Evolutionary conservation across 768 basidiomycete genomes (phyloP), one percentile per base, ranked within the genome.

Genomic region (Pulveroboletus sp.): DNA sequence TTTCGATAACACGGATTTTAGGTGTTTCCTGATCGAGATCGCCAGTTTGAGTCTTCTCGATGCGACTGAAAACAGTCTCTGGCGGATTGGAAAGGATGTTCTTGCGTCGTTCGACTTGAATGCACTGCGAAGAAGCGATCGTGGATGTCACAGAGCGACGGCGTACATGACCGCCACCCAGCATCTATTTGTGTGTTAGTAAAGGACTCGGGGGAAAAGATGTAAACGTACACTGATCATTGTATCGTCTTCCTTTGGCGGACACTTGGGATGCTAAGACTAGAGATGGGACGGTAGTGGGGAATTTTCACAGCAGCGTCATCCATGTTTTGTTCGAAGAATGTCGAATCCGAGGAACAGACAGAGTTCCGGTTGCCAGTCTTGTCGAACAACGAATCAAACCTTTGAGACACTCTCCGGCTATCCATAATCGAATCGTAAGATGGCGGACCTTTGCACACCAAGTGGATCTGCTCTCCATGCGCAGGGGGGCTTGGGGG

Each of bases 51-150:
- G n/a, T n/a, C n/a, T n/a, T n/a, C n/a, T n/a, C n/a, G n/a, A n/a
- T n/a, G n/a, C n/a, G n/a, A n/a, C n/a, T n/a, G n/a, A n/a, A n/a
- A n/a, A n/a, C n/a, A n/a, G n/a, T n/a, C n/a, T n/a, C n/a, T n/a
- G n/a, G n/a, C n/a, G n/a, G n/a, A n/a, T n/a, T n/a, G n/a, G n/a
- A n/a, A n/a, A n/a, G n/a, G n/a, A n/a, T n/a, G n/a, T n/a, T n/a
- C n/a, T n/a, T n/a, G n/a, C n/a, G n/a, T n/a, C n/a, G n/a, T n/a
- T 84, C 84, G 8, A 78, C 73, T 33, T 80, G 76, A 19, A 79
- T 73, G 49, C 83, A 87, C 0, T 87, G 88, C 2, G 88, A 90
- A 4, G 74, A 74, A n/a, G 83, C 81, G n/a, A 86, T 80, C 40
- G 77, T 69, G 0, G 84, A 85, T 13, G 77, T 81, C 10, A 87